phyloP scores from a whole-genome alignment of 2,329 filamentous ascomycete genomes.

The Cladosporium colombiae region DNA sequence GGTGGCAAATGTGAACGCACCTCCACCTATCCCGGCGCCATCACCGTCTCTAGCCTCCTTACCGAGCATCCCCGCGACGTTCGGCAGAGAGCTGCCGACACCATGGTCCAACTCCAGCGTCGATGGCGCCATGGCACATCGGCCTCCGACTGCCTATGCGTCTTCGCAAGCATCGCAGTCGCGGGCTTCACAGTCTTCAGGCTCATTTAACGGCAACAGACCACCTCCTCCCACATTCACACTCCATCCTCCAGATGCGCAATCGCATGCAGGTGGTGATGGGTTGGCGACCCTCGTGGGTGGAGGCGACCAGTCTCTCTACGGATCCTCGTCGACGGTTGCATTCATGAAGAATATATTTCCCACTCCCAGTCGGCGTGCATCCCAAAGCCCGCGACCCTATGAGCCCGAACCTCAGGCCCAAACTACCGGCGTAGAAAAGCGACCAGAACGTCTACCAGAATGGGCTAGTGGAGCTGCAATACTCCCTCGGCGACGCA shows the following conservation, averaged over 20 bases:
- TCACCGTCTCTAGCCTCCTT: constrained; percentile 9
- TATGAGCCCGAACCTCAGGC: constrained; percentile 6
- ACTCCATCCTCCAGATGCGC: constrained; percentile 11
- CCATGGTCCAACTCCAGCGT: constrained; percentile 15
- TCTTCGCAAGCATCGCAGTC: constrained; percentile 2
- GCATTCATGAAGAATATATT: constrained; percentile 28
- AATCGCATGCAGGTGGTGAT: constrained; percentile 4
- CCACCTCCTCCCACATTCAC: constrained; percentile 15
- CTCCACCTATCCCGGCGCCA: background rate
- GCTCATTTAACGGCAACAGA: constrained; percentile 8
- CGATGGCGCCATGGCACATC: constrained; percentile 17
- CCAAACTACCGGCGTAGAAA: constrained; percentile 17
- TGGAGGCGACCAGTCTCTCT: constrained; percentile 18
- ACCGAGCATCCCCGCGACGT: constrained; percentile 18
- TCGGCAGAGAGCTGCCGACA: constrained; percentile 16
- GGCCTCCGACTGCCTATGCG: constrained; percentile 6
- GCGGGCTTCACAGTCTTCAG: constrained; percentile 8
- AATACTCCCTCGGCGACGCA: constrained; percentile 28
- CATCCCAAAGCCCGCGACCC: constrained; percentile 22
- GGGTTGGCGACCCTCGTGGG: constrained; percentile 11
- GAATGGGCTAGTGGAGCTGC: constrained; percentile 3
- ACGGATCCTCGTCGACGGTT: constrained; percentile 31
- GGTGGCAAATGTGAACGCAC: constrained; percentile 8
- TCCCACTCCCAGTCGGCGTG: constrained; percentile 13
- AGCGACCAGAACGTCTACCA: constrained; percentile 19